Evolutionary conservation across 495 filamentous ascomycete species (phyloP).

Genomic region (Penicillium simplicissimum): DNA sequence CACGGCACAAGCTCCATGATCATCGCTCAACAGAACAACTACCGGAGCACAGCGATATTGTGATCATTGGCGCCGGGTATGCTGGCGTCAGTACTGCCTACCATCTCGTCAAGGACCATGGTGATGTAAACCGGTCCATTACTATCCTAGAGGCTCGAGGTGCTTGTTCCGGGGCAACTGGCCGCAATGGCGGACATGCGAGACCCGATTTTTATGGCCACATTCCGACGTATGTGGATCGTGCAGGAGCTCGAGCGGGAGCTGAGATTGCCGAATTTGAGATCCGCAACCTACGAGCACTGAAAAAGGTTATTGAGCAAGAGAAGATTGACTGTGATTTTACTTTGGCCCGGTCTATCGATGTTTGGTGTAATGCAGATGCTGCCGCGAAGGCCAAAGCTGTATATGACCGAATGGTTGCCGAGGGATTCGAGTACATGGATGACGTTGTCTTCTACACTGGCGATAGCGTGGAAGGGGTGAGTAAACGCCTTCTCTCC

Average conservation of each 20-base stretch:
- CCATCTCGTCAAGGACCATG: slow-evolving; percentile 48
- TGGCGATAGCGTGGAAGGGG: slow-evolving; percentile 32
- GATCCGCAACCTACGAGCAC: slow-evolving; percentile 29
- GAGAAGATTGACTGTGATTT: slow-evolving; percentile 47
- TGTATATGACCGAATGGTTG: slow-evolving; percentile 30
- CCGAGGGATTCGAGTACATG: slow-evolving; percentile 29
- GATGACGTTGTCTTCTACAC: slow-evolving; percentile 32
- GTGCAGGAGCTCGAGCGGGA: slow-evolving; percentile 20
- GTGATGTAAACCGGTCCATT: slow-evolving; percentile 19
- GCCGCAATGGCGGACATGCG: slow-evolving; percentile 41
- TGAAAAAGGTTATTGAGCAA: slow-evolving; percentile 35
- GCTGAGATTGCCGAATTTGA: slow-evolving; percentile 35
- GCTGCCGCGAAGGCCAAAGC: slow-evolving; percentile 31
- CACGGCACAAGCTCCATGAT: slow-evolving; percentile 53
- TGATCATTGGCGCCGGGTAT: slow-evolving; percentile 72
- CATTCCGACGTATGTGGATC: slow-evolving; percentile 32
- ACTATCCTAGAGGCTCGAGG: slow-evolving; percentile 42
- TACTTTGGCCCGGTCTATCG: slow-evolving; percentile 35
- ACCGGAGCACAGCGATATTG: slow-evolving; percentile 54
- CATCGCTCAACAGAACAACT: slow-evolving; percentile 48
- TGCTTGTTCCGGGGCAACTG: slow-evolving; percentile 43
- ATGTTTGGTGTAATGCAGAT: slow-evolving; percentile 39
- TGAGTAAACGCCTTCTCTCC: slow-evolving; percentile 14
- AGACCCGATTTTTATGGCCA: slow-evolving; percentile 37
- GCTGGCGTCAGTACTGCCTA: slow-evolving; percentile 64